Evolutionary conservation across 768 basidiomycete species (phyloP).

Genomic region (Tricholoma flavovirens): DNA sequence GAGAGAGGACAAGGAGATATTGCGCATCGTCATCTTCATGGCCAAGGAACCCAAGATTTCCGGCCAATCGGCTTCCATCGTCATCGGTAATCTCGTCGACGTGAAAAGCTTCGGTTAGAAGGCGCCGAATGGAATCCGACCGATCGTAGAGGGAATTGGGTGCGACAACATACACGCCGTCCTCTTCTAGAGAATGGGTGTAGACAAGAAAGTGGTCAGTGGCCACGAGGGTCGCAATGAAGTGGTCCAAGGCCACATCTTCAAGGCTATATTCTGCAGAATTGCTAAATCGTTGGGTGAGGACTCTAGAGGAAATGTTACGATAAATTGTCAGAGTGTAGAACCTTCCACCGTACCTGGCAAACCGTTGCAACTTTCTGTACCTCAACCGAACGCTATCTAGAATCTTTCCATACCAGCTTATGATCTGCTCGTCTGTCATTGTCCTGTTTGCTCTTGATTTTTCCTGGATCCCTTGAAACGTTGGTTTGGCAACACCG

Average conservation of each 20-base stretch:
- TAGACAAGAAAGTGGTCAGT: constrained; percentile 94
- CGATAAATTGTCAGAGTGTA: background rate
- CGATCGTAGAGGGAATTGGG: constrained; percentile 70
- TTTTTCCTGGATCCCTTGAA: constrained; percentile 29
- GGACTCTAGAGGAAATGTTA: constrained; percentile 36
- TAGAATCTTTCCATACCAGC: constrained; percentile 90
- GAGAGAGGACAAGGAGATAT: constrained; percentile 85
- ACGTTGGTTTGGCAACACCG: constrained; percentile 24
- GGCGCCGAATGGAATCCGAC: constrained; percentile 68
- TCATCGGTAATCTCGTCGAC: constrained; percentile 58
- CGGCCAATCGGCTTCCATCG: constrained; percentile 40
- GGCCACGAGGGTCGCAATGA: constrained; percentile 72
- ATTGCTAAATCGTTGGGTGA: constrained; percentile 87
- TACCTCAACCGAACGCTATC: constrained; percentile 90
- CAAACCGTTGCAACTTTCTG: constrained; percentile 91
- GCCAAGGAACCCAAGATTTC: constrained; percentile 33
- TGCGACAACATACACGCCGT: constrained; percentile 90
- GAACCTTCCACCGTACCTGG: constrained; percentile 46
- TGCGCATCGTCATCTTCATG: constrained; percentile 55
- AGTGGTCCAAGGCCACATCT: constrained; percentile 64
- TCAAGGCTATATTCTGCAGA: constrained; percentile 88
- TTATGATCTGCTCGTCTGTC: constrained; percentile 76
- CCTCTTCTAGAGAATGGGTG: constrained; percentile 78
- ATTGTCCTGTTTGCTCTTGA: constrained; percentile 44
- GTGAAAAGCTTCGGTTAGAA: constrained; percentile 83